Base-by-base conservation (phyloP, 176 grass and related monocot species). In the Zizania latifolia region DNA sequence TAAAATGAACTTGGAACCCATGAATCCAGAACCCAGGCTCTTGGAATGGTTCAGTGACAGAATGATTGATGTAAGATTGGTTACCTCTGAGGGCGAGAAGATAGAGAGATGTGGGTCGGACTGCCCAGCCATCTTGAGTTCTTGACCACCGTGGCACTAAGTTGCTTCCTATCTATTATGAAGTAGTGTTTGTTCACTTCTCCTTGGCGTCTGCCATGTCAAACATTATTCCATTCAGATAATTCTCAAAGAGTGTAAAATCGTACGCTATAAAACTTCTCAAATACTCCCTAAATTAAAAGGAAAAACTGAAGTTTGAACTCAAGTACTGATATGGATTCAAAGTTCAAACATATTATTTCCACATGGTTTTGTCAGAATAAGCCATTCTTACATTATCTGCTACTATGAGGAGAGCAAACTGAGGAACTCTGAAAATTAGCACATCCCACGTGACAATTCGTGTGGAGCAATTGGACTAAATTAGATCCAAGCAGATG, bases 21-120 rank as follows among this genome's bases (percentile, higher is more conserved):
- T 62, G 27, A 23, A 8, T 11, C 9, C 11, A 23, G 32, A 60
- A 60, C 40, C 19, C 17, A 23, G 1, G 27, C 28, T 17, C 27
- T 28, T 1, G 51, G 19, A 76, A 21, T 46, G 36, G 21, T 51
- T 51, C 46, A 3, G 40, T 2, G 32, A 27, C 13, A 21, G 39
- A 38, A 60, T 14, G 39, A 24, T 2, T 19, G 62, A 1, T 8
- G 62, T 4, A 0, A 24, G 24, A 4, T 46, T 19, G 45, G 1
- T 62, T 88, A 93, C 93, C 87, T 97, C 93, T n/a, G 87, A 65
- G 45, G 90, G 87, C 5, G 90, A 84, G 75, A 97, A 92, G 65
- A 93, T 66, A 71, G 93, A 88, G 62, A 93, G 87, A 46, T 82
- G 77, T 16, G 82, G 93, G 69, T 97, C 90, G 28, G 85, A 93